These are phyloP conservation scores for Saraca asoca DNA, from an alignment of 331 rosid species.

Conservation along the genomic window DNA sequence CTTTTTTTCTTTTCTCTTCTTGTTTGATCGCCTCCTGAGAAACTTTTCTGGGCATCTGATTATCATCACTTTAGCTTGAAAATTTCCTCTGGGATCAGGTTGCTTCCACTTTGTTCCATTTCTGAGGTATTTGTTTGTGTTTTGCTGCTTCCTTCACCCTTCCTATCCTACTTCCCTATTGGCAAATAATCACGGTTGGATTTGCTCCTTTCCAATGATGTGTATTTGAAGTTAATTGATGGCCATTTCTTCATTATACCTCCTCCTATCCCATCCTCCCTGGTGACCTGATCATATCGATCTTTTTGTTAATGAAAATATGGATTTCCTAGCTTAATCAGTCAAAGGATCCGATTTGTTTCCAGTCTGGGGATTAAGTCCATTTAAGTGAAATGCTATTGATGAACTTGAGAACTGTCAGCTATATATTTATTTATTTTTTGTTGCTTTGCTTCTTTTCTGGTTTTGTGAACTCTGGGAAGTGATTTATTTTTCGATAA, in stretches of 20 bases:
- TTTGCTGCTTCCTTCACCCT: slow-evolving; percentile 5
- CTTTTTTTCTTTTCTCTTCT: slow-evolving; percentile 11
- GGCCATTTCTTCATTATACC: background rate
- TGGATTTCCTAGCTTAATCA: slow-evolving; percentile 25
- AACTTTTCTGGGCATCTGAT: slow-evolving; percentile 28
- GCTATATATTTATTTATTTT: background rate
- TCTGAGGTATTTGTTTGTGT: slow-evolving; percentile 18
- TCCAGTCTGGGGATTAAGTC: slow-evolving; percentile 16
- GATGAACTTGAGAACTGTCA: slow-evolving; percentile 18
- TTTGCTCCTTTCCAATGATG: background rate
- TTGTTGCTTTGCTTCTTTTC: slow-evolving; percentile 7
- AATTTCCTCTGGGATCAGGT: slow-evolving; percentile 27
- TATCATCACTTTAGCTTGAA: slow-evolving; percentile 20
- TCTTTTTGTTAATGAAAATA: slow-evolving; percentile 9
- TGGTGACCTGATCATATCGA: background rate
- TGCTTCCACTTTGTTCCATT: slow-evolving; percentile 18
- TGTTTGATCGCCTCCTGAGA: slow-evolving; percentile 36
- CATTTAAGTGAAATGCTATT: slow-evolving; percentile 11
- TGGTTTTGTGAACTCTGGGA: slow-evolving; percentile 22
- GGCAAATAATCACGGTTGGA: slow-evolving; percentile 13
- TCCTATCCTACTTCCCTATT: slow-evolving; percentile 9
- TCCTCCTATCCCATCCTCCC: background rate
- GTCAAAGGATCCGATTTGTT: slow-evolving; percentile 4
- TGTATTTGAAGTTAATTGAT: background rate
- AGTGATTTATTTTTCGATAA: slow-evolving; percentile 31